Evolutionary conservation across 2,329 filamentous ascomycete genomes (phyloP), one percentile per base, ranked within the genome.

Genomic region (Xylaria sp.): DNA sequence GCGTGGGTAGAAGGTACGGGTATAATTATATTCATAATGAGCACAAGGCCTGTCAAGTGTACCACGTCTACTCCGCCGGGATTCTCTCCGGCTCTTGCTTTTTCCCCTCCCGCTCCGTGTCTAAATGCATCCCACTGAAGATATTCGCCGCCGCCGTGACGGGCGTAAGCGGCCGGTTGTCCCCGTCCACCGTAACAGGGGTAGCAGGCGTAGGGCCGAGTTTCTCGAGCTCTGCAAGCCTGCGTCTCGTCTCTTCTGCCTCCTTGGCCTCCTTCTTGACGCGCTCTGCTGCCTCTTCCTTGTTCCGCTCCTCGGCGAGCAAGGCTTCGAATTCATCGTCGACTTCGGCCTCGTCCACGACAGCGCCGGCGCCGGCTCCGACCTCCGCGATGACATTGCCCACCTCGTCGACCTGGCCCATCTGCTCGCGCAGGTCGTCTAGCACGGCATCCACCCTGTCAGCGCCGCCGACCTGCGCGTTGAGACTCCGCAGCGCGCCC

Each of bases 311-410:
- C 71, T 88, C 84, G 39, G 78, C 82, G 80, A 94, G 90, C 82
- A 99, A 82, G 3, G 85, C 90, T 72, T 92, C 91, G 55, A 98
- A 85, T 82, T 98, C 95, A 68, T 95, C 92, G 73, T 98, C 94
- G 64, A 98, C 88, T 78, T 97, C 94, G 21, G 77, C 85, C 76
- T 97, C 94, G 78, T 97, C 93, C 36, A 97, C 84, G 0, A 79
- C 70, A 77, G 36, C 79, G n/a, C 17, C 77, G n/a, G 36, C 79
- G n/a, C 17, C 77, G n/a, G 81, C 82, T 12, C 82, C 84, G 6
- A 81, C 80, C 73, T 96, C 93, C 61, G 90, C 89, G 70, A 98
- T 86, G 48, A 95, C 90, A 64, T 86, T 88, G 32, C 89, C 89
- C 24, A 98, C 88, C 81, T 98, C 95, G 76, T 98, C 94, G 27